These are phyloP conservation scores for Cystobasidiopsis lactophilus DNA, from an alignment of 768 basidiomycete genomes.

Conservation along the genomic window DNA sequence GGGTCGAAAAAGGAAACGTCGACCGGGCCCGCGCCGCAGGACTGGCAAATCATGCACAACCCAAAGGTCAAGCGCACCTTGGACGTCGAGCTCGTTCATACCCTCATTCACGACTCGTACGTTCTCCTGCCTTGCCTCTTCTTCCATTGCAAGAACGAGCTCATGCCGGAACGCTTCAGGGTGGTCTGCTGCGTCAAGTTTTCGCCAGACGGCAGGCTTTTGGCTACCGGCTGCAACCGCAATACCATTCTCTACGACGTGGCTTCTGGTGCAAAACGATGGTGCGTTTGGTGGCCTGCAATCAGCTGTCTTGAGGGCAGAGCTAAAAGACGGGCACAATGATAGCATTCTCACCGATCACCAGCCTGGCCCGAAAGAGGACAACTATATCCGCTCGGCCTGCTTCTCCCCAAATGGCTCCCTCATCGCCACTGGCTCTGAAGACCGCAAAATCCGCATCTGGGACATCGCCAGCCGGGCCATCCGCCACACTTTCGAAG, in stretches of 20 bases:
- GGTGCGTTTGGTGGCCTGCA: conserved; percentile 39
- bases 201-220: conserved; percentile 73
- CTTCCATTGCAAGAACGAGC: not conserved
- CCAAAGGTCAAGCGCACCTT: conserved; percentile 52
- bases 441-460: conserved; percentile 83
- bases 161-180: conserved; percentile 23
- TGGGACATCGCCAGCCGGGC: conserved; percentile 72
- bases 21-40: too few relatives aligned
- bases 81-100: conserved; percentile 62
- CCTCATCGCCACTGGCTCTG: conserved; percentile 55
- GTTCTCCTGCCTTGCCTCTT: not conserved
- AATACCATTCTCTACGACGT: conserved; percentile 90
- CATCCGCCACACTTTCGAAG: conserved; percentile 60
- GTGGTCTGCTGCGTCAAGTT: conserved; percentile 81
- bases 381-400: conserved; percentile 73
- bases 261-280: conserved; percentile 60
- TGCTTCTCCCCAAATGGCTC: conserved; percentile 55
- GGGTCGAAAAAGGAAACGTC: conserved; percentile 36
- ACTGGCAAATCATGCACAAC: conserved; percentile 80
- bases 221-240: conserved; percentile 90
- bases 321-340: too few relatives aligned
- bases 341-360: conserved; percentile 58
- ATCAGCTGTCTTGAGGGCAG: too few relatives aligned
- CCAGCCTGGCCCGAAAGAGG: conserved; percentile 43
- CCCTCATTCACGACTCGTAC: conserved; percentile 74